Conservation (phyloP, 306 rosid genomes). For the Prunus mume region DNA sequence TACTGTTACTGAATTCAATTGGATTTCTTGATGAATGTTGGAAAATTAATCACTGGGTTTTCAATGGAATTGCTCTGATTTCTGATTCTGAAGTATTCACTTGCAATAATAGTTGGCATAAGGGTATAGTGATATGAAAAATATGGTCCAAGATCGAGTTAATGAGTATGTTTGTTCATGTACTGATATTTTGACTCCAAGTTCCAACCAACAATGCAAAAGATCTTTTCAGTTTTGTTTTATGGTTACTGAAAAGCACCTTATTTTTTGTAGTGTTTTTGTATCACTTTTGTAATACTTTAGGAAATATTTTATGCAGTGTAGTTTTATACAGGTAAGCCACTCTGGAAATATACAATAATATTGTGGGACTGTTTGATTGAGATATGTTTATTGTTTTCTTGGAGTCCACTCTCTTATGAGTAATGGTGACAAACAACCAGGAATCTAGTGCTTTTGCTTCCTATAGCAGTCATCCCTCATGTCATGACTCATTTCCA, state of each 20-base stretch:
- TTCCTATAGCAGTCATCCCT: conserved; percentile 23
- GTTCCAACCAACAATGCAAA: conserved; percentile 9
- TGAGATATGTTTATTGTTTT: conserved; percentile 41
- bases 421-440: conserved; percentile 57
- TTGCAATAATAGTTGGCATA: neutral
- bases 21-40: conserved; percentile 3
- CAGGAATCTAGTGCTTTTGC: conserved; percentile 71
- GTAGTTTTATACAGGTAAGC: conserved; percentile 37
- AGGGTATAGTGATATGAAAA: conserved; percentile 5
- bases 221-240: neutral
- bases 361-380: conserved; percentile 28
- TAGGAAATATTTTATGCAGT: conserved; percentile 17
- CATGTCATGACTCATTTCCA: conserved; percentile 16
- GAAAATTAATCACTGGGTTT: neutral
- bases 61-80: neutral
- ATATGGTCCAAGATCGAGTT: conserved; percentile 41
- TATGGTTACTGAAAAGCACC: neutral
- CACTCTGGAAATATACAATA: conserved; percentile 28
- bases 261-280: conserved; percentile 11
- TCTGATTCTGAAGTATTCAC: conserved; percentile 9
- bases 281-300: neutral
- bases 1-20: conserved; percentile 10
- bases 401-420: conserved; percentile 27
- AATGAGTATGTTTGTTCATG: conserved; percentile 16
- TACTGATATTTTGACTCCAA: conserved; percentile 7